Base-by-base conservation (phyloP, 805 yeast species). In the Kazachstania martiniae region DNA sequence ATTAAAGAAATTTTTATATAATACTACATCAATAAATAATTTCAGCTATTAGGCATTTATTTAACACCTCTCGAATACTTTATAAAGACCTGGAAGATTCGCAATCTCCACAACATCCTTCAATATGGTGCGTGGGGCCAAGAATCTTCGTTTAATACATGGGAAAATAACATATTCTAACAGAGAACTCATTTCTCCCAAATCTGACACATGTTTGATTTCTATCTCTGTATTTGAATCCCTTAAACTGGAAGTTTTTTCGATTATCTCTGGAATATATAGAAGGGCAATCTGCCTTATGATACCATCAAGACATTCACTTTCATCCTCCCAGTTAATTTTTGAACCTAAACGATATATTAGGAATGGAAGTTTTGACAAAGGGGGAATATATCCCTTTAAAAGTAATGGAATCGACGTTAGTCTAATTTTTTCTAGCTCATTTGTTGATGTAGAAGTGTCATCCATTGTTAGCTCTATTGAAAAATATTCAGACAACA, bases 1-100 rank as follows among this genome's bases (percentile, higher is more conserved):
- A 45, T 50, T 18, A 34, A 23, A 21, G 28, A 34, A 9, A 28
- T 49, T 9, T 23, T 43, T 16, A 25, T 17, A 19, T 42, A 22
- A 23, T n/a, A n/a, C n/a, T n/a, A n/a, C n/a, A n/a, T n/a, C n/a
- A n/a, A n/a, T n/a, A n/a, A n/a, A n/a, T n/a, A n/a, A n/a, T n/a
- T n/a, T n/a, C n/a, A n/a, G n/a, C n/a, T n/a, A n/a, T n/a, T n/a
- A 6, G 13, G 12, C 6, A n/a, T 8, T n/a, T 10, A 21, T n/a
- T 44, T 36, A 82, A 47, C 98, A 91, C 51, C 98, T 66, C 60
- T 91, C 98, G 62, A 91, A 91, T 4, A 93, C 94, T 46, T 68
- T 72, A 56, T 91, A 91, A 35, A 91, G 61, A 0, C 94, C 94
- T 2, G 97, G 97, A 19, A 91, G 56, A 50, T 78, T 86, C 0